phyloP scores from a whole-genome alignment of 176 grass and related monocot genomes.

The Poa annua region DNA sequence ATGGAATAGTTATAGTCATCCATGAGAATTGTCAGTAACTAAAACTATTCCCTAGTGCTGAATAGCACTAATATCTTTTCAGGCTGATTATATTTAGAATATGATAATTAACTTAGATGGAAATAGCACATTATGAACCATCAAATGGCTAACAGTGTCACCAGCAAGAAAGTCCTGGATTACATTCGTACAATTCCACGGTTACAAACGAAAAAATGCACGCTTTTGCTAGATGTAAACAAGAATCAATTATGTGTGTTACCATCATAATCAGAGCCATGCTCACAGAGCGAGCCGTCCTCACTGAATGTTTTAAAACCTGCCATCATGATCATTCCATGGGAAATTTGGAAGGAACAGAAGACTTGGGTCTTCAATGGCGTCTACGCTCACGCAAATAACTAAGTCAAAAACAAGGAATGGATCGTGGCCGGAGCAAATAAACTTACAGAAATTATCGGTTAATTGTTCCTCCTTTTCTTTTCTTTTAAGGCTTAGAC shows the following conservation, averaged over 20 bases:
- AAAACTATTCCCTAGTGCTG: neutral
- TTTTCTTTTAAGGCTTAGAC: too few relatives aligned
- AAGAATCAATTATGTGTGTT: neutral
- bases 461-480: too few relatives aligned
- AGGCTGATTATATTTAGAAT: conserved; percentile 1
- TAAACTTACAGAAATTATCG: too few relatives aligned
- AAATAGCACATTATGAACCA: neutral
- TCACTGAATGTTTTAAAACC: too few relatives aligned
- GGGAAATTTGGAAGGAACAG: too few relatives aligned
- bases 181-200: neutral
- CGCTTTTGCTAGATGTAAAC: neutral
- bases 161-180: neutral
- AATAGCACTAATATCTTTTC: neutral
- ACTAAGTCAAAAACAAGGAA: too few relatives aligned
- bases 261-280: neutral
- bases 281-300: too few relatives aligned
- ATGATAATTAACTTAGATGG: neutral
- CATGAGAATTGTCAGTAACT: neutral
- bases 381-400: too few relatives aligned
- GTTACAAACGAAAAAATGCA: neutral
- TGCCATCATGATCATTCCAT: too few relatives aligned
- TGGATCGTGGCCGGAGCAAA: too few relatives aligned
- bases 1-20: neutral
- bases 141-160: neutral
- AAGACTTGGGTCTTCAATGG: too few relatives aligned